A percentile compares a stretch with the other conserved stretches of the same genome.
Conservation (phyloP, 1,284 basidiomycete species). For the Cutaneotrichosporon sp. region DNA sequence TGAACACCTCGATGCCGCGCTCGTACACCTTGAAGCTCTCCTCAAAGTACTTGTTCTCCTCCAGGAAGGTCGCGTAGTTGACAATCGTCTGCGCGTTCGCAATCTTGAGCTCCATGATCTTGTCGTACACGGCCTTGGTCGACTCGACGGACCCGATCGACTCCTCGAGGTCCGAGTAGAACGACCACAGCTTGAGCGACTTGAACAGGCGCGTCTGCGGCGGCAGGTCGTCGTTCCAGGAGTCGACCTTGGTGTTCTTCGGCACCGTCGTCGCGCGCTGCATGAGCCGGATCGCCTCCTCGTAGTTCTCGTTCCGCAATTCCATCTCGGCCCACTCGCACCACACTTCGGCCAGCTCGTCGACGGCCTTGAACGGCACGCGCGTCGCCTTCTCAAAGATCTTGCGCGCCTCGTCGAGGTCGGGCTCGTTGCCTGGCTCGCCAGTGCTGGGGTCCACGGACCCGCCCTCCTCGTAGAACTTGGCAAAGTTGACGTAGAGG, state of each 20-base stretch:
- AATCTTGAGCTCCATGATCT: constrained; percentile 94
- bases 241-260: constrained; percentile 86
- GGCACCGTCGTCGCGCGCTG: constrained; percentile 90
- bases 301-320: constrained; percentile 94
- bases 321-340: constrained; percentile 99
- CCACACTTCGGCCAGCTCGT: constrained; percentile 98
- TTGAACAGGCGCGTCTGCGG: constrained; percentile 94
- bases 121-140: constrained; percentile 92
- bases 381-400: constrained; percentile 90
- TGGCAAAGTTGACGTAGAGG: constrained; percentile 92
- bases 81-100: constrained; percentile 98
- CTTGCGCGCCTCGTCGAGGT: constrained; percentile 83
- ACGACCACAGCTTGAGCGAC: constrained; percentile 97
- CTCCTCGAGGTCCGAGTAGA: constrained; percentile 97
- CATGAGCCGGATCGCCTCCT: constrained; percentile 92
- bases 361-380: constrained; percentile 90
- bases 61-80: constrained; percentile 95
- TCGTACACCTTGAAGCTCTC: constrained; percentile 99
- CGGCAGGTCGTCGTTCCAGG: constrained; percentile 87
- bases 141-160: constrained; percentile 92
- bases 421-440: constrained; percentile 66
- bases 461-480: constrained; percentile 96
- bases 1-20: constrained; percentile 94
- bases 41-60: constrained; percentile 97
- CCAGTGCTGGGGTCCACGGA: constrained; percentile 59